Evolutionary conservation across 2,329 filamentous ascomycete genomes (phyloP).

Genomic region (Rosellinia necatrix): DNA sequence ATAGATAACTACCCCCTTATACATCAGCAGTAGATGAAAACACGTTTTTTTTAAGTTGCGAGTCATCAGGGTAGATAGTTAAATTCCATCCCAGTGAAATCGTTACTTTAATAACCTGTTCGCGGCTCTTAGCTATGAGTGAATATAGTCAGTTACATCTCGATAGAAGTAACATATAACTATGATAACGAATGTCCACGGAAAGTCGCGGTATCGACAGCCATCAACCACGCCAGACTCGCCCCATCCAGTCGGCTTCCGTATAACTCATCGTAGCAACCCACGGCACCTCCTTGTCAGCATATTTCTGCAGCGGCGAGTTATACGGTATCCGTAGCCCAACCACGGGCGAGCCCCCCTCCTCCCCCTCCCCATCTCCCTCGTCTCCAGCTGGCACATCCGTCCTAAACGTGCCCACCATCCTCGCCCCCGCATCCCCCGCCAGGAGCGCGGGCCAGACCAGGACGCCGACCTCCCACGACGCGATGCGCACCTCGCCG

Average conservation of each 20-base stretch:
- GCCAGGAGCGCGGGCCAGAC: slow-evolving; percentile 72
- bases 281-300: slow-evolving; percentile 71
- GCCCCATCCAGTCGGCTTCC: slow-evolving; percentile 65
- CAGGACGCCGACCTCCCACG: slow-evolving; percentile 83
- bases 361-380: slow-evolving; percentile 11
- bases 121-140: not conserved
- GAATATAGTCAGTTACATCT: not conserved
- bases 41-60: slow-evolving; percentile 2
- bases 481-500: slow-evolving; percentile 72
- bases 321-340: slow-evolving; percentile 84
- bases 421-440: slow-evolving; percentile 49
- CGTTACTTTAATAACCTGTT: not conserved
- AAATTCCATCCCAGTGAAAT: not conserved
- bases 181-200: too few relatives aligned
- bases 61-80: not conserved
- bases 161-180: not conserved
- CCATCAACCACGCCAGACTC: slow-evolving; percentile 42
- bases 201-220: not conserved
- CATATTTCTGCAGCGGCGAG: slow-evolving; percentile 72
- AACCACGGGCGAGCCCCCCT: slow-evolving; percentile 50
- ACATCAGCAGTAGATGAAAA: not conserved
- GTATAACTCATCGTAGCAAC: slow-evolving; percentile 65
- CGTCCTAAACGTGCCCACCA: slow-evolving; percentile 70
- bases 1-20: not conserved
- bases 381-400: slow-evolving; percentile 54